These are phyloP conservation scores for Fonsecaea erecta DNA, from an alignment of 2,329 filamentous ascomycete species.

Conservation along the genomic window DNA sequence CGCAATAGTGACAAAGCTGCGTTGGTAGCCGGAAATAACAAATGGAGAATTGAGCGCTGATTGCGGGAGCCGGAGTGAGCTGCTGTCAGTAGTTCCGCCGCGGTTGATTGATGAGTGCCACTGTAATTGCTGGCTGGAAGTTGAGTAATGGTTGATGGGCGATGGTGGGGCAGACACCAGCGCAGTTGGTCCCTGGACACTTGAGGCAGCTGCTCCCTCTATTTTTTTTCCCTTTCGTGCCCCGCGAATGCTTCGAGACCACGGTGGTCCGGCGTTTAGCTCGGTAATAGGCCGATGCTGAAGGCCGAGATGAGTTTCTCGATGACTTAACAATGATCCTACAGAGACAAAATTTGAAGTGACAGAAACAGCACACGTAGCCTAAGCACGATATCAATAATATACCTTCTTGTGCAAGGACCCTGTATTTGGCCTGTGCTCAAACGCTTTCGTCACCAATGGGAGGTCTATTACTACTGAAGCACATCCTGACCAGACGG, in stretches of 20 bases:
- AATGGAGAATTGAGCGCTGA: conserved; percentile 1
- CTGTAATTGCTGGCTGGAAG: not conserved
- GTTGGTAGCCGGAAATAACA: conserved; percentile 18
- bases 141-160: not conserved
- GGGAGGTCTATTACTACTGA: conserved; percentile 6
- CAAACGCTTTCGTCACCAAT: conserved; percentile 16
- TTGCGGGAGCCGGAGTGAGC: conserved; percentile 6
- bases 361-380: not conserved
- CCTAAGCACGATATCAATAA: not conserved
- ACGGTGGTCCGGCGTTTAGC: not conserved
- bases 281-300: conserved; percentile 5
- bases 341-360: not conserved
- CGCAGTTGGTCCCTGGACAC: not conserved
- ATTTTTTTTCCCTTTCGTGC: not conserved
- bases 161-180: not conserved
- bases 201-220: not conserved
- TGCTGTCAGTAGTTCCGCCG: conserved; percentile 10
- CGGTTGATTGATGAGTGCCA: conserved; percentile 2
- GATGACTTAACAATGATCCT: not conserved
- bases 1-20: conserved; percentile 24
- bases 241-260: conserved; percentile 3
- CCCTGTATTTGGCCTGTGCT: not conserved
- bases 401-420: conserved; percentile 9
- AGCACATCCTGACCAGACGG: conserved; percentile 16
- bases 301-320: conserved; percentile 13